Evolutionary conservation across 805 yeast genomes (phyloP), one percentile per base, ranked within the genome.

Genomic region (Ascoidea asiatica): DNA sequence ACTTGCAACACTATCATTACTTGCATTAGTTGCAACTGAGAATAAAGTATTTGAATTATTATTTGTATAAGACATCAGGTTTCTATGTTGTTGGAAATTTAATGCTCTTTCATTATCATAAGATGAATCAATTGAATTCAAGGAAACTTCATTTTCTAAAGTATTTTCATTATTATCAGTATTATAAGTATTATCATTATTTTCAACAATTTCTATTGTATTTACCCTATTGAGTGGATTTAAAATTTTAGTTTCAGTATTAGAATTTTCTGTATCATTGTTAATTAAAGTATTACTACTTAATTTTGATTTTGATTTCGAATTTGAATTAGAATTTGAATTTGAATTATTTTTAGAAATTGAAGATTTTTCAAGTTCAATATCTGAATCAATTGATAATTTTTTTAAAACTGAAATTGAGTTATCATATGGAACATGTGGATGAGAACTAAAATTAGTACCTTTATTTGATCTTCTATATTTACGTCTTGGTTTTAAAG

Each of bases 401-500:
- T n/a, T n/a, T n/a, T n/a, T n/a, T n/a, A n/a, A n/a, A n/a, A n/a
- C n/a, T n/a, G n/a, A n/a, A n/a, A n/a, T n/a, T n/a, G n/a, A n/a
- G n/a, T n/a, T n/a, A n/a, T n/a, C n/a, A 15, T 29, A 29, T 29
- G 35, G 35, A 29, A 29, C 15, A 29, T 29, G 35, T 11, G 35
- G 35, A 3, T 15, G 35, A 29, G 35, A 29, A 15, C 35, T 29
- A 3, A 29, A 29, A 29, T 29, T 15, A 11, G 35, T 29, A 29
- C 15, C 8, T 29, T 29, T 29, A 15, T 29, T 29, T 29, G 35
- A 29, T 29, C 47, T 49, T 40, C 52, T 35, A 46, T 47, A 42
- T 41, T 49, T 49, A 21, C 19, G 33, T 13, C 43, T 21, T 21
- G 52, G 52, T 37, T 50, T 29, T 7, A 58, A 46, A 2, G 59